These are phyloP conservation scores for Plasmodium sp. DNA, from an alignment of 169 alveolate genomes.

Conservation along the genomic window DNA sequence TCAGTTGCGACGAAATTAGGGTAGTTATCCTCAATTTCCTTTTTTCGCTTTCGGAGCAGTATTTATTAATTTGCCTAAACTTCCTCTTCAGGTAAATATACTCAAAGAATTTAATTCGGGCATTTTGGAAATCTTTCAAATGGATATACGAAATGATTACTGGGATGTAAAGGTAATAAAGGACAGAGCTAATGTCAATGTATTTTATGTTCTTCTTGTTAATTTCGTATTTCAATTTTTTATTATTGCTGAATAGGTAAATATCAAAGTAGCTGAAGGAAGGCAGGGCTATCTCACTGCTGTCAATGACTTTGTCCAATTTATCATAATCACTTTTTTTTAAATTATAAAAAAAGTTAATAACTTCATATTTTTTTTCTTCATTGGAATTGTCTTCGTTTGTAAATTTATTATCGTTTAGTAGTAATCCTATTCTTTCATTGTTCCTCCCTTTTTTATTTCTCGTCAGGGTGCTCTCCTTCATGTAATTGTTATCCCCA, in stretches of 20 bases:
- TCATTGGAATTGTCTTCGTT: constrained; percentile 6
- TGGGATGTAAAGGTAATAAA: constrained; percentile 37
- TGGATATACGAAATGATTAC: constrained; percentile 49
- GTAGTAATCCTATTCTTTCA: constrained; percentile 19
- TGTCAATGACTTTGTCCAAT: constrained; percentile 37
- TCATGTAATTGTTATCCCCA: constrained; percentile 42
- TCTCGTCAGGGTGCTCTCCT: constrained; percentile 9
- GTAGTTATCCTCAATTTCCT: constrained; percentile 22
- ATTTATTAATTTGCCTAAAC: constrained; percentile 21
- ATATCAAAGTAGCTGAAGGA: constrained; percentile 66
- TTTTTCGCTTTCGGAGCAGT: constrained; percentile 26
- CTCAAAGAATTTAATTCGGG: constrained; percentile 39
- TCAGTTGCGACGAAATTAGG: constrained; percentile 15
- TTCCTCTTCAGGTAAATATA: constrained; percentile 57
- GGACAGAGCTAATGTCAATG: constrained; percentile 34
- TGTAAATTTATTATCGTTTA: not conserved
- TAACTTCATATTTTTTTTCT: constrained; percentile 13
- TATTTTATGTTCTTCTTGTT: constrained; percentile 65
- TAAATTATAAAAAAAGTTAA: constrained; percentile 27
- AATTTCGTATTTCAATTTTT: constrained; percentile 69
- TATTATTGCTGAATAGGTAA: constrained; percentile 67
- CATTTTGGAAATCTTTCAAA: constrained; percentile 52
- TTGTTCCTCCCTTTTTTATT: constrained; percentile 31
- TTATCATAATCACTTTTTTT: constrained; percentile 54
- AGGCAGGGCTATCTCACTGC: constrained; percentile 38